Base-by-base conservation (phyloP, 2,329 filamentous ascomycete genomes). In the Colletotrichum tabaci region DNA sequence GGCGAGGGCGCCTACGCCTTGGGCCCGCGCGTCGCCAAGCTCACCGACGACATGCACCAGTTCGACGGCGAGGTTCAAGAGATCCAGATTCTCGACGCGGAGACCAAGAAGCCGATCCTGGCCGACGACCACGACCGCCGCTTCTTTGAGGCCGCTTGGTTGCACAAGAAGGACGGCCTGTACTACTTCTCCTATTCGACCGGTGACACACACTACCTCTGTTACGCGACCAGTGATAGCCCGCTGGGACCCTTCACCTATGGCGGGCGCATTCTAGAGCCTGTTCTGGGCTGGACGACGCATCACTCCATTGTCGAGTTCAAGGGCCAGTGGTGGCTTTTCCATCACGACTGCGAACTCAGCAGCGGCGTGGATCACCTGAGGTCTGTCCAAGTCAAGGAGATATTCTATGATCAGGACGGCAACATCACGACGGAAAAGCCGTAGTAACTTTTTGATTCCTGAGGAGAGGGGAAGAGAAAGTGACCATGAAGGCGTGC, bases 141-240 rank as follows among this genome's bases (percentile, higher is more conserved):
- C 9, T 95, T 95, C 86, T 95, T 95, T 79, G 93, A 95, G 82
- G 93, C 92, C 0, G 90, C 93, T 2, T 95, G 93, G 93, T 85
- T 94, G 86, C 93, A 95, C 83, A 93, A 93, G 85, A 88, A 89
- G 77, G 83, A 87, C 0, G 91, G 87, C 2, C 87, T 84, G 71
- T 94, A 94, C 82, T 94, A 94, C 83, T 93, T 94, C 79, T 91
- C 89, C 66, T 94, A 94, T 83, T 93, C 91, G 73, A 95, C 92
- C 1, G 93, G 93, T 23, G 93, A 95, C 81, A 91, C 93, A 42
- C 93, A 95, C 80, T 93, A 87, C 80, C 84, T 95, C 42, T 91
- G 86, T 74, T 95, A 94, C 78, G 93, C 91, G 1, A 89, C 87
- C 2, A 88, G 91, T 0, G 84, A 88, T 6, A 90, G 82, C 68